Conservation (phyloP, 352 stramenopile species). For the Thraustochytrium striatum region DNA sequence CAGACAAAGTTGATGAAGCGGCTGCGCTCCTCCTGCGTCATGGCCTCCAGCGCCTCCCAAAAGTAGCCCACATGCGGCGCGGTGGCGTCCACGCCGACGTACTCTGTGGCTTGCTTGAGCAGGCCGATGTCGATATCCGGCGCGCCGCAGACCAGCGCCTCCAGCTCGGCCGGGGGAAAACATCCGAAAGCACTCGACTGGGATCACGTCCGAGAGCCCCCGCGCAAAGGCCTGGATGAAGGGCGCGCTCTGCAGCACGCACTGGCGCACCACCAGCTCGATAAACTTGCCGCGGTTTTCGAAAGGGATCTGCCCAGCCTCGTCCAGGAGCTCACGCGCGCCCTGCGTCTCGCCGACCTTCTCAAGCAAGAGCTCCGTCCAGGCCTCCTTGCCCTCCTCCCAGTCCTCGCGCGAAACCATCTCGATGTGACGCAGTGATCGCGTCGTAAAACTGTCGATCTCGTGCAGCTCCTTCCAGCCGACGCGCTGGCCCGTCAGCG, state of each 20-base stretch:
- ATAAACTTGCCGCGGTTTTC: slow-evolving; percentile 39
- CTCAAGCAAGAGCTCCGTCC: slow-evolving; percentile 31
- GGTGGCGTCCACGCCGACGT: slow-evolving; percentile 83
- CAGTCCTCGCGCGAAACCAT: slow-evolving; percentile 23
- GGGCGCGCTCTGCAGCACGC: background rate
- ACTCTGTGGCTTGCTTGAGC: slow-evolving; percentile 89
- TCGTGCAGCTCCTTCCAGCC: slow-evolving; percentile 54
- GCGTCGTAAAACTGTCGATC: slow-evolving; percentile 51
- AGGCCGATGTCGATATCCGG: slow-evolving; percentile 93
- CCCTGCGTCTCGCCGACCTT: background rate
- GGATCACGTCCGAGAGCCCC: slow-evolving; percentile 87
- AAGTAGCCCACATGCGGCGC: slow-evolving; percentile 85
- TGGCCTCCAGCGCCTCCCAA: slow-evolving; percentile 92
- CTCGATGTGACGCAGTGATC: slow-evolving; percentile 28
- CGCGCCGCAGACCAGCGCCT: slow-evolving; percentile 91
- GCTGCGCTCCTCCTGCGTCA: slow-evolving; percentile 88
- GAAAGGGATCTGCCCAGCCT: slow-evolving; percentile 35
- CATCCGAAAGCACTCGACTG: slow-evolving; percentile 88
- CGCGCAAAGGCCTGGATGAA: slow-evolving; percentile 66
- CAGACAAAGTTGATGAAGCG: slow-evolving; percentile 96
- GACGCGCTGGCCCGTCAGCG: slow-evolving; percentile 54
- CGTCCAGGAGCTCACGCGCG: background rate
- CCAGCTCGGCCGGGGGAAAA: slow-evolving; percentile 92
- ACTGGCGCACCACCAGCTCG: background rate
- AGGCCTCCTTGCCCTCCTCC: slow-evolving; percentile 4